A percentile compares a stretch with the other conserved stretches of the same genome.
Evolutionary conservation across 345 rosid species (phyloP).

Genomic region (Diplotaxis tenuifolia): DNA sequence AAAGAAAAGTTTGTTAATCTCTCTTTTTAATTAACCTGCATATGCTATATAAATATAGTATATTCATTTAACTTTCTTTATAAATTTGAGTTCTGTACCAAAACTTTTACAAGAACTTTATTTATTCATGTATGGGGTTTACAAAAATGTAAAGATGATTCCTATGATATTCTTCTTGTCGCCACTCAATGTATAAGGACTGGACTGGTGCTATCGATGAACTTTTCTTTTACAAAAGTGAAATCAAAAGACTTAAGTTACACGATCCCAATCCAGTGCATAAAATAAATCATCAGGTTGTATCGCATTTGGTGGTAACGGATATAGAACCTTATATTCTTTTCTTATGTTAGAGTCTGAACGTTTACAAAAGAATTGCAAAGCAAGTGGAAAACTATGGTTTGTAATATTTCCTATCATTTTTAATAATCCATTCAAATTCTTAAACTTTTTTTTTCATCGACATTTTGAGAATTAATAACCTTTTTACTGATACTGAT

Average conservation of each 20-base stretch:
- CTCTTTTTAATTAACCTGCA: not conserved
- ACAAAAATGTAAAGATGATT: slow-evolving; percentile 24
- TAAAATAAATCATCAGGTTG: not conserved
- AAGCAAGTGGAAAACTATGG: not conserved
- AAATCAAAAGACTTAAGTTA: not conserved
- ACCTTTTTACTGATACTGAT: not conserved
- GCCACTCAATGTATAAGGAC: slow-evolving; percentile 23
- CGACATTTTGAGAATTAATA: not conserved
- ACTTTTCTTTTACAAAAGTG: slow-evolving; percentile 18
- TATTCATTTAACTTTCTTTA: not conserved
- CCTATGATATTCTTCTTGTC: slow-evolving; percentile 34
- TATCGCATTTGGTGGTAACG: not conserved
- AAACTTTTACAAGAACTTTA: slow-evolving; percentile 6
- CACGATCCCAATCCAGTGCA: not conserved
- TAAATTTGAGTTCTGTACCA: not conserved
- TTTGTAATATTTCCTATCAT: not conserved
- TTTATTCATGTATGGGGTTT: not conserved
- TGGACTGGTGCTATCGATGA: slow-evolving; percentile 23
- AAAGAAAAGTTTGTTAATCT: not conserved
- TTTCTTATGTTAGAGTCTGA: slow-evolving; percentile 5
- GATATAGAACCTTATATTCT: not conserved
- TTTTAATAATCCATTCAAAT: not conserved
- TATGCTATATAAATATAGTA: not conserved
- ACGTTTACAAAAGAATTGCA: not conserved
- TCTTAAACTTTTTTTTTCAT: not conserved